phyloP scores from a whole-genome alignment of 202 grass and related monocot species.

The Saccharum hybrid region DNA sequence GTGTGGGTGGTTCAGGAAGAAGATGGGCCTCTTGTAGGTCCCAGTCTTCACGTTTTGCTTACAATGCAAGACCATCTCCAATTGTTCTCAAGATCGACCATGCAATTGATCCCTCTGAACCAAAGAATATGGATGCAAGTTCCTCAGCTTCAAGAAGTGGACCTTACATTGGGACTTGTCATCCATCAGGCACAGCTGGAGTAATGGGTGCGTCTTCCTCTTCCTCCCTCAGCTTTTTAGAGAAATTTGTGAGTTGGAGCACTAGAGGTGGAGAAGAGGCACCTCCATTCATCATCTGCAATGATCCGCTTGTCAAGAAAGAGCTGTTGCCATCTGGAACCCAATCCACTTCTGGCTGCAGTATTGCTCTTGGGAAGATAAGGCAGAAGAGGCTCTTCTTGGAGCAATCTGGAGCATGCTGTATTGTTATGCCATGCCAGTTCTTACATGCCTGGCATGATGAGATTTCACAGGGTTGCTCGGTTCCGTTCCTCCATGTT shows the following conservation, averaged over 20 bases:
- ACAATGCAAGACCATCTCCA: slow-evolving; percentile 47
- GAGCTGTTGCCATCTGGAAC: slow-evolving; percentile 42
- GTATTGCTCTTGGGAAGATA: slow-evolving; percentile 59
- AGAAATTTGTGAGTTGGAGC: slow-evolving; percentile 69
- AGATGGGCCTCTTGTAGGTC: slow-evolving; percentile 47
- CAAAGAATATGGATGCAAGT: slow-evolving; percentile 44
- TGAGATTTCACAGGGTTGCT: slow-evolving; percentile 69
- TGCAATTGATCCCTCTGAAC: slow-evolving; percentile 26
- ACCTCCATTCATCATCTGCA: slow-evolving; percentile 72
- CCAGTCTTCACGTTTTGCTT: slow-evolving; percentile 43
- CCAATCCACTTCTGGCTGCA: slow-evolving; percentile 30
- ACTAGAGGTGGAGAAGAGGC: slow-evolving; percentile 47
- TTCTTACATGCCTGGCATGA: slow-evolving; percentile 65
- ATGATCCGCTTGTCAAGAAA: slow-evolving; percentile 55
- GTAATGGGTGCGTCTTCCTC: slow-evolving; percentile 65
- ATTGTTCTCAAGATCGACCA: slow-evolving; percentile 54
- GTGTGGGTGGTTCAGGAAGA: slow-evolving; percentile 34
- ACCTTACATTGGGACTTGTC: slow-evolving; percentile 26
- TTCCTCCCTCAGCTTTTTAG: slow-evolving; percentile 62
- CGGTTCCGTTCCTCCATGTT: slow-evolving; percentile 63
- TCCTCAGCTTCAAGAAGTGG: slow-evolving; percentile 50
- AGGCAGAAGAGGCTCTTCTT: slow-evolving; percentile 61
- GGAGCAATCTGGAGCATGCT: slow-evolving; percentile 70
- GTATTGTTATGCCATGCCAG: slow-evolving; percentile 83
- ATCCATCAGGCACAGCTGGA: slow-evolving; percentile 56